A percentile compares a stretch with the other conserved stretches of the same genome.
phyloP scores from a whole-genome alignment of 306 rosid genomes.

The Lathyrus oleraceus region DNA sequence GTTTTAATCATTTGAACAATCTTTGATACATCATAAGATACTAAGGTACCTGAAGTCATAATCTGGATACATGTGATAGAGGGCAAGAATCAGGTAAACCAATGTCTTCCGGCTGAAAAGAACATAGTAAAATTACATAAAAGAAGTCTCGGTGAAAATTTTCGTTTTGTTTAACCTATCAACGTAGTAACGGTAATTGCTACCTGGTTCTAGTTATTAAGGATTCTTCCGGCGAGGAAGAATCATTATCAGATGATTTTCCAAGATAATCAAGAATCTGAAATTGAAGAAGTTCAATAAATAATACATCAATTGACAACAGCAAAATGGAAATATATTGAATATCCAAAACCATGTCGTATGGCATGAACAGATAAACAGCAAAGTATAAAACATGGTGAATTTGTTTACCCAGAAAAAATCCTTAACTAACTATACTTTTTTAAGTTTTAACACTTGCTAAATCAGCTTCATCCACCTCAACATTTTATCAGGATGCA shows the following conservation, averaged over 20 bases:
- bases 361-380: neutral
- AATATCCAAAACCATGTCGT: neutral
- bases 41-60: conserved; percentile 93
- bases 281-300: conserved; percentile 26
- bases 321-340: neutral
- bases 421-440: neutral
- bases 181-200: conserved; percentile 19
- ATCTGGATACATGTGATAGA: conserved; percentile 93
- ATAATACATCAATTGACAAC: neutral
- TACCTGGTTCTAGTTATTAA: conserved; percentile 78
- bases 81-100: conserved; percentile 89
- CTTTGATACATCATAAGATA: conserved; percentile 39
- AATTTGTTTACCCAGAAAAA: neutral
- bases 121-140: conserved; percentile 40
- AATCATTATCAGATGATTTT: conserved; percentile 75
- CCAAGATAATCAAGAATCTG: conserved; percentile 88
- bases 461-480: neutral
- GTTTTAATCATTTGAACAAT: conserved; percentile 1
- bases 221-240: conserved; percentile 67
- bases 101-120: conserved; percentile 88
- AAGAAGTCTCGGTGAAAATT: conserved; percentile 30
- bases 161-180: conserved; percentile 39
- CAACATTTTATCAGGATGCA: neutral
- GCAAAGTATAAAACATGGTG: neutral
- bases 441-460: neutral